Evolutionary conservation across 495 filamentous ascomycete species (phyloP), one percentile per base, ranked within the genome.

Genomic region (Evernia prunastri): DNA sequence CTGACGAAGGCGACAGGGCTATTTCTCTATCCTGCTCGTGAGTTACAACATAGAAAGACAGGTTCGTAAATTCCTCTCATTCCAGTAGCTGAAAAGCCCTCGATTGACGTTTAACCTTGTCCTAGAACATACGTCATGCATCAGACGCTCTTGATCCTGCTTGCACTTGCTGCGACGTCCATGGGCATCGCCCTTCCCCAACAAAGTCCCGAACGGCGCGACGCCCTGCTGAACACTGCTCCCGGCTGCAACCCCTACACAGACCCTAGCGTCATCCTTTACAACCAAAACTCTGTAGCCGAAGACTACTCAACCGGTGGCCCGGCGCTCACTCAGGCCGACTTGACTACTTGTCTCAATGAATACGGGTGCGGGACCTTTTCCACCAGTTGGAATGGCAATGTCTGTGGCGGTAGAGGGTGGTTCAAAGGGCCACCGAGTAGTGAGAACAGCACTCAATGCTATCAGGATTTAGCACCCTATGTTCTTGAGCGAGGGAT

Each of bases 351-450:
- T 13, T 58, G 56, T 42, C 56, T 58, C 33, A 42, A 37, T 25
- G 56, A 36, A 0, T 58, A 58, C 18, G 56, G 56, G 20, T 58
- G 35, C 33, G 56, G 37, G 3, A 23, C 6, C n/a, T 58, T 58
- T 31, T 58, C 33, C 56, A 31, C 37, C 37, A 58, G 56, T 35
- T 58, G 56, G 56, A 4, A 36, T 4, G 56, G 56, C 37, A 58
- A 39, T 42, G 37, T 58, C 11, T 58, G 56, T 10, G 56, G 56
- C 4, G 37, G 56, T 35, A 58, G 33, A 42, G 56, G 56, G 18
- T 58, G 56, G 56, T 58, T 58, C 56, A 58, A 58, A 12, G 56
- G 56, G 13, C 37, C 56, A 58, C 33, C 33, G 1, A 25, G 25
- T 39, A 42, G 29, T 58, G 23, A 58, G 12, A 58, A 12, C 12